A percentile compares a stretch with the other conserved stretches of the same genome.
Conservation (phyloP, 2,329 filamentous ascomycete genomes). For the Fragosphaeria purpurea region DNA sequence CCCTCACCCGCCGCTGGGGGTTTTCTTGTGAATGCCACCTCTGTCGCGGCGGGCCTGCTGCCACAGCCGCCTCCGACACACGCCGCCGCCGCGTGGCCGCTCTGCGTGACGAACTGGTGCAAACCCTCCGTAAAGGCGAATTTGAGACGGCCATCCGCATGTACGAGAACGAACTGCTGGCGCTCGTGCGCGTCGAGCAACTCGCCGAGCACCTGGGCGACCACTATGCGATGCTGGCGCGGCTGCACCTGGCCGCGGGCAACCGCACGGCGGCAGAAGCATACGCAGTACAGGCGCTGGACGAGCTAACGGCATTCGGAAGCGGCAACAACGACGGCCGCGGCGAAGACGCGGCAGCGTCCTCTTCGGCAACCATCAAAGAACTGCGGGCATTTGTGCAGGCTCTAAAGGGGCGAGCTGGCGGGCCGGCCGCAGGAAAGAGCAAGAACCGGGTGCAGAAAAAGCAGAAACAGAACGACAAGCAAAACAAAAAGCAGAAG, state of each 20-base stretch:
- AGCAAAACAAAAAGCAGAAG: background rate
- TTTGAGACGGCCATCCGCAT: slow-evolving; percentile 10
- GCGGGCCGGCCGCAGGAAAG: background rate
- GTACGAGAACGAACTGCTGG: slow-evolving; percentile 14
- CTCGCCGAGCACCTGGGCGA: slow-evolving; percentile 18
- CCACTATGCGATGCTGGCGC: slow-evolving; percentile 19
- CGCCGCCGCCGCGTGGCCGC: slow-evolving; percentile 10
- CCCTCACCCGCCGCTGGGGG: slow-evolving; percentile 17
- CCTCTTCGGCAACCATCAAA: background rate
- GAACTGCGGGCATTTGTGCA: background rate
- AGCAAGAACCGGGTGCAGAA: background rate
- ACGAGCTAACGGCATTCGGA: slow-evolving; percentile 13
- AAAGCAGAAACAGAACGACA: background rate
- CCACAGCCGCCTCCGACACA: slow-evolving; percentile 11
- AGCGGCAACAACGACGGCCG: background rate
- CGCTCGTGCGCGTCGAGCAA: slow-evolving; percentile 12
- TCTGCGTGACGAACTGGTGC: slow-evolving; percentile 3
- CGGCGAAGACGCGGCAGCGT: background rate
- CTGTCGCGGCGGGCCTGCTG: slow-evolving; percentile 4
- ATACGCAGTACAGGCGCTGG: slow-evolving; percentile 13
- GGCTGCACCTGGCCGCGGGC: slow-evolving; percentile 13
- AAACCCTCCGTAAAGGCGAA: slow-evolving; percentile 3
- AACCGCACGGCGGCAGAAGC: slow-evolving; percentile 13
- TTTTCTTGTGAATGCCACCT: slow-evolving; percentile 19
- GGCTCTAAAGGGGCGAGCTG: background rate